phyloP scores from a whole-genome alignment of 2,329 filamentous ascomycete genomes.

The Pestalotiopsis sp. region DNA sequence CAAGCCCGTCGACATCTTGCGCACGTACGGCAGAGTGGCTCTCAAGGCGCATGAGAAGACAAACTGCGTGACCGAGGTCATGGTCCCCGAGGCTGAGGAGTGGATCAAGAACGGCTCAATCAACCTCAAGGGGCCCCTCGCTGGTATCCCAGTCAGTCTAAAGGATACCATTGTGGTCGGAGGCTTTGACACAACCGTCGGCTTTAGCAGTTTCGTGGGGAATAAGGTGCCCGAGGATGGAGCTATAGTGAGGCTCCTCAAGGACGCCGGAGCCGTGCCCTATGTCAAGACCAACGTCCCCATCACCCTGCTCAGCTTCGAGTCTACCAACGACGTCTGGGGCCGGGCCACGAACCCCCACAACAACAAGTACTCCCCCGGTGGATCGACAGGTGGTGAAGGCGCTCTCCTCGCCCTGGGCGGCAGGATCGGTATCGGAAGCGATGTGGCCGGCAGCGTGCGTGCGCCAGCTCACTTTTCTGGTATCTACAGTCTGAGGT shows the following conservation, averaged over 20 bases:
- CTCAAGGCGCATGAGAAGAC: constrained; percentile 83
- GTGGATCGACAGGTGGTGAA: constrained; percentile 88
- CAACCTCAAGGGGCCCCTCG: constrained; percentile 80
- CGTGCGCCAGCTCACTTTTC: constrained; percentile 86
- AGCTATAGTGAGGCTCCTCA: constrained; percentile 73
- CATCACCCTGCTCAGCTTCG: constrained; percentile 84
- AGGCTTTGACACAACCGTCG: constrained; percentile 82
- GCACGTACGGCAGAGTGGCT: constrained; percentile 84
- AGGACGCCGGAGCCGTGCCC: constrained; percentile 85
- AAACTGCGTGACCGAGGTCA: constrained; percentile 87
- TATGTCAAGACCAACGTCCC: constrained; percentile 94
- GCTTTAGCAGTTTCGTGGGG: constrained; percentile 73
- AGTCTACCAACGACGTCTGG: constrained; percentile 80
- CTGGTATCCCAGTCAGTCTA: constrained; percentile 83
- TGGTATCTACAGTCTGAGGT: constrained; percentile 84
- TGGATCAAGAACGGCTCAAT: constrained; percentile 64
- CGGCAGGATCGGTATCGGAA: constrained; percentile 86
- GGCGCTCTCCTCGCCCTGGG: constrained; percentile 79
- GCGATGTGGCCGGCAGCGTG: constrained; percentile 89
- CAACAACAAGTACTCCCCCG: constrained; percentile 81
- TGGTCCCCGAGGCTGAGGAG: constrained; percentile 76
- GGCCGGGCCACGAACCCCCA: constrained; percentile 83
- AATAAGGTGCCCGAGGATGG: constrained; percentile 72
- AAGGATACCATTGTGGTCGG: constrained; percentile 82
- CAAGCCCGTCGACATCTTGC: constrained; percentile 74